phyloP scores from a whole-genome alignment of 306 rosid species.

The Biancaea sappan region DNA sequence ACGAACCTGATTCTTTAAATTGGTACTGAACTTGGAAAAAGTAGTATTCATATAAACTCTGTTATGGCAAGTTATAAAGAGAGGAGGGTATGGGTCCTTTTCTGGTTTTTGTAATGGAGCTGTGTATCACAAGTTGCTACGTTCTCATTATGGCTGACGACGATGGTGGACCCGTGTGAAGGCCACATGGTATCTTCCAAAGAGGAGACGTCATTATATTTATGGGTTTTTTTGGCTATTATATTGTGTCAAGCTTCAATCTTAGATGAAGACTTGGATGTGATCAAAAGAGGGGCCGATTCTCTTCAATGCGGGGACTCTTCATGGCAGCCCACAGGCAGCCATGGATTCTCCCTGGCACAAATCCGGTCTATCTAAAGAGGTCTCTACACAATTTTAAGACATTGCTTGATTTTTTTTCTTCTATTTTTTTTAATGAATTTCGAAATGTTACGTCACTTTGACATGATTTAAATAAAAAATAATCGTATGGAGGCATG shows the following conservation, averaged over 20 bases:
- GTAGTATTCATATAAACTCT: background rate
- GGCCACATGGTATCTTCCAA: background rate
- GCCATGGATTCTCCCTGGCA: too few species aligned
- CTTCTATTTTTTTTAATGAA: too few species aligned
- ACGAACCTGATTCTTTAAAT: background rate
- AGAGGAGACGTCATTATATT: background rate
- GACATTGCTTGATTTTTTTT: too few species aligned
- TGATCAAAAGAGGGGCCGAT: background rate
- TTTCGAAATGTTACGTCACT: too few species aligned
- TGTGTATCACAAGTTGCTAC: background rate
- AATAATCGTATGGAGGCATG: too few species aligned
- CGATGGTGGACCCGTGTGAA: background rate
- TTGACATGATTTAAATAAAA: too few species aligned
- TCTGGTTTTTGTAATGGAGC: background rate
- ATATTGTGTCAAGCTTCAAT: background rate
- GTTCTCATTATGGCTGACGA: background rate
- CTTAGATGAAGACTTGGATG: background rate
- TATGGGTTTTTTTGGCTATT: background rate
- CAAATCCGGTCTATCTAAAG: too few species aligned
- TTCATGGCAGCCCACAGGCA: too few species aligned
- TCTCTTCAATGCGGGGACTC: too few species aligned
- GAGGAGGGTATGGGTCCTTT: background rate
- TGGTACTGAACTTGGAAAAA: background rate
- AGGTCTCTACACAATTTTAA: too few species aligned
- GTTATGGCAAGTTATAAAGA: background rate